Base-by-base conservation (phyloP, 2,329 filamentous ascomycete species). In the Neofusicoccum parvum region DNA sequence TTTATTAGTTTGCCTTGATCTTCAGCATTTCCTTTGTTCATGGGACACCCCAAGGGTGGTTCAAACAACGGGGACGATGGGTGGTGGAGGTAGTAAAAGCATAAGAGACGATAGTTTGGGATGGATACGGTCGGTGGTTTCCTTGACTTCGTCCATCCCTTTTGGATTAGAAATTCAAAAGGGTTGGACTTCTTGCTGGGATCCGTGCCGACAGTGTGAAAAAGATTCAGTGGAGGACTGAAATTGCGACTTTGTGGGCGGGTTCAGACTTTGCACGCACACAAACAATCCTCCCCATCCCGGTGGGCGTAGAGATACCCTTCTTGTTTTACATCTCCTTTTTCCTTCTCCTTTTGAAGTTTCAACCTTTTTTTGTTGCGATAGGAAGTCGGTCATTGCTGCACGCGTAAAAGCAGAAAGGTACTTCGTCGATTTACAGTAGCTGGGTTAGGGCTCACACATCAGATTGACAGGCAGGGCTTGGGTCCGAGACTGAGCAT, bases 301-400 rank as follows among this genome's bases (percentile, higher is more conserved):
- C 56, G 23, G 56, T 65, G 64, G 64, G 48, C 64, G 64, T 48
- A 65, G 54, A 65, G 64, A 65, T 65, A 65, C 64, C 64, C 64
- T 62, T 65, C 56, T 65, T 65, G 64, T 65, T 62, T 43, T 51
- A 49, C 50, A 58, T 49, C 34, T 41, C 36, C 11, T 41, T 59
- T 58, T 65, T 39, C 17, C 20, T 53, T 56, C 32, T 64, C 37
- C 32, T 23, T 17, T 54, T 58, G 14, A 5, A 32, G 3, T 39
- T 56, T 39, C 45, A 45, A 34, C 15, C 23, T 20, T 54, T 32
- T 64, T 64, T 43, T 58, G 45, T 17, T 41, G 56, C 56, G 56
- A 36, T 48, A 41, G 56, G 45, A 60, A 46, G 56, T 60, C 56
- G 56, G 56, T 60, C 56, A 48, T 37, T 60, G 41, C 56, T 60